A percentile compares a stretch with the other conserved stretches of the same genome.
Conservation (phyloP, 176 grass and related monocot species). For the Chrysopogon serrulatus region DNA sequence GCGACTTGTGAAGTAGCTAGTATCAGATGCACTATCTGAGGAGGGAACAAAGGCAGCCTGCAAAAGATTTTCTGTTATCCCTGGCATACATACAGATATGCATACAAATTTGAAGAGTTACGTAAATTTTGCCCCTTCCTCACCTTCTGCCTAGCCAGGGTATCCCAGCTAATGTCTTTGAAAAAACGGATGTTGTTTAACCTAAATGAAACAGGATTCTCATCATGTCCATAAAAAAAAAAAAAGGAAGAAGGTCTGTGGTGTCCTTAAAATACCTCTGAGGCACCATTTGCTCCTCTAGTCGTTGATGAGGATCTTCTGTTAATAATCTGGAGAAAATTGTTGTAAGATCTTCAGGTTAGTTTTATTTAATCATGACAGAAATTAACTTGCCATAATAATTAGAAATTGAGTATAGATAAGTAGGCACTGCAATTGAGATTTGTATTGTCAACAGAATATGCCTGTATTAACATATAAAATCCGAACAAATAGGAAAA, state of each 20-base stretch:
- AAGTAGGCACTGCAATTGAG: slow-evolving; percentile 13
- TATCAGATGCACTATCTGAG: slow-evolving; percentile 89
- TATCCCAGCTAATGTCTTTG: slow-evolving; percentile 98
- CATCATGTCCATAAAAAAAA: slow-evolving; percentile 27
- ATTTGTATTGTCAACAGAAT: not conserved
- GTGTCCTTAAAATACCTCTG: slow-evolving; percentile 64
- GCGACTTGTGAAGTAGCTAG: slow-evolving; percentile 97
- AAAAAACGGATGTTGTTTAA: slow-evolving; percentile 92
- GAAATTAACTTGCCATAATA: slow-evolving; percentile 19
- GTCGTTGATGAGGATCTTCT: slow-evolving; percentile 94
- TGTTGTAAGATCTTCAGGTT: slow-evolving; percentile 1
- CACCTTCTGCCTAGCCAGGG: slow-evolving; percentile 95
- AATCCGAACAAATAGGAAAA: slow-evolving; percentile 6
- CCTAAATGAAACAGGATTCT: slow-evolving; percentile 53
- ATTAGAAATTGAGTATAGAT: slow-evolving; percentile 18
- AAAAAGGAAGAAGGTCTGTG: slow-evolving; percentile 26
- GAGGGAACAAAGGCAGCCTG: slow-evolving; percentile 99
- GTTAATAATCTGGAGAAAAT: slow-evolving; percentile 81
- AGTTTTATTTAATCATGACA: slow-evolving; percentile 3
- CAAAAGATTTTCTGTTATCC: slow-evolving; percentile 39
- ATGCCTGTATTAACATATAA: slow-evolving; percentile 7
- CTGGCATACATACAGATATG: not conserved
- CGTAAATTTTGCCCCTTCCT: slow-evolving; percentile 27
- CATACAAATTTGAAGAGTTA: not conserved
- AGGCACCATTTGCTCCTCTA: slow-evolving; percentile 89